Evolutionary conservation across 1,284 basidiomycete genomes (phyloP).

Genomic region (Polyporus tsugae): DNA sequence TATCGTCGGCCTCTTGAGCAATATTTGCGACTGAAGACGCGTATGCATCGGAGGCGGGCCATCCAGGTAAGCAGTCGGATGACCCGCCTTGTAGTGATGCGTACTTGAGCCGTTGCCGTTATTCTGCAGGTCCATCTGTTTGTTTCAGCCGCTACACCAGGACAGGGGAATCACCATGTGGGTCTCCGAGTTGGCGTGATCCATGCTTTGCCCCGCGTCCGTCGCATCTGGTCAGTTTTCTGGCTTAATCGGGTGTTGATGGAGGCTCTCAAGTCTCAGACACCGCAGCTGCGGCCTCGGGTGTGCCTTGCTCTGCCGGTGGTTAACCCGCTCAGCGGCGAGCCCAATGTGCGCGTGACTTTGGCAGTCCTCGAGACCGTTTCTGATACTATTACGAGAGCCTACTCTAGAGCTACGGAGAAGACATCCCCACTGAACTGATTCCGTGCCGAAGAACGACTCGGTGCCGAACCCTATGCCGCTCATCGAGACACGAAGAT

Average conservation of each 20-base stretch:
- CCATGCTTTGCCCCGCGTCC: background rate
- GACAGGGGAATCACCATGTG: background rate
- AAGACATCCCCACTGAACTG: background rate
- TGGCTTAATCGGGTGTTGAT: background rate
- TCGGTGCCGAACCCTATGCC: background rate
- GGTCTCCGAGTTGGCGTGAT: background rate
- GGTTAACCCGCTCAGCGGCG: conserved; percentile 8
- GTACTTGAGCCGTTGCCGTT: background rate
- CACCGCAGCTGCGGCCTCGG: background rate
- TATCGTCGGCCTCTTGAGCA: conserved; percentile 10
- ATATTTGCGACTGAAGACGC: background rate
- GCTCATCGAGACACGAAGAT: background rate
- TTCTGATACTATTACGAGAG: background rate
- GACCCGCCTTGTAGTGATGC: background rate
- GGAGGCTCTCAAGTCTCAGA: background rate
- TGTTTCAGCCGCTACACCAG: background rate
- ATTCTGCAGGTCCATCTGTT: background rate
- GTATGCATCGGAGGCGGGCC: background rate
- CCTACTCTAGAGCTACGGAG: conserved; percentile 6
- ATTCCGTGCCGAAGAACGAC: background rate
- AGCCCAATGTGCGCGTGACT: conserved; percentile 26
- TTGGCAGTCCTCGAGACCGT: conserved; percentile 13
- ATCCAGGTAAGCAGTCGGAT: background rate
- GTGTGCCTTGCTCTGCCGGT: conserved; percentile 7
- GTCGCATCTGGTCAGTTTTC: background rate